A percentile compares a stretch with the other conserved stretches of the same genome.
These are phyloP conservation scores for Ramularia endophylla DNA, from an alignment of 2,329 filamentous ascomycete genomes.

Conservation along the genomic window DNA sequence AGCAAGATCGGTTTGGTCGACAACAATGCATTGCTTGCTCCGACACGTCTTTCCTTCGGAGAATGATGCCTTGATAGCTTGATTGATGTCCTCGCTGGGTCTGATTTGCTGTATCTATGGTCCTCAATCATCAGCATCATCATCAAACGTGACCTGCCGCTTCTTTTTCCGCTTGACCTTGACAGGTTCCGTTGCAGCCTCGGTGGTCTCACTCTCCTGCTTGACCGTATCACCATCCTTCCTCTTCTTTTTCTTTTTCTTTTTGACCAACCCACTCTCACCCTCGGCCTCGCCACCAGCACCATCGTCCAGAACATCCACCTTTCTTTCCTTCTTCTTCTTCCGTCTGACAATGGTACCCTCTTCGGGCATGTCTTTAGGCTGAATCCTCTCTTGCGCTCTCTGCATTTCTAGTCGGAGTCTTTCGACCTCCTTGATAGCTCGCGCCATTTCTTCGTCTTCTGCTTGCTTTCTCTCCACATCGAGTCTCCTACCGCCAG, in stretches of 20 bases:
- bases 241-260: constrained; percentile 37
- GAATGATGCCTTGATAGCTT: too few species aligned
- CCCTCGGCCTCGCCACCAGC: constrained; percentile 15
- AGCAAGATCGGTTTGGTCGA: too few species aligned
- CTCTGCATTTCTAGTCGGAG: constrained; percentile 84
- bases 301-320: constrained; percentile 10
- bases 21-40: too few species aligned
- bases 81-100: too few species aligned
- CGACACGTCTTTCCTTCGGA: too few species aligned
- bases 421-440: constrained; percentile 82
- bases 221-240: constrained; percentile 12
- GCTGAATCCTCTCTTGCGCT: constrained; percentile 67
- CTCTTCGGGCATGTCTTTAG: constrained; percentile 61
- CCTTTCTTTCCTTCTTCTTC: constrained; percentile 37
- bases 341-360: constrained; percentile 58
- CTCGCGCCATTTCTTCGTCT: constrained; percentile 81
- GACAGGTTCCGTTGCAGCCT: constrained; percentile 13
- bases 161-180: constrained; percentile 37
- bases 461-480: constrained; percentile 65
- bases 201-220: constrained; percentile 10
- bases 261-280: constrained; percentile 28
- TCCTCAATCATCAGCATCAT: neutral
- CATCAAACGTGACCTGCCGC: constrained; percentile 31
- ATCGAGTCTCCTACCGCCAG: constrained; percentile 41
- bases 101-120: too few species aligned